Evolutionary conservation across 163 green algal species (phyloP).

Genomic region (Coccomyxa subellipsoidea): DNA sequence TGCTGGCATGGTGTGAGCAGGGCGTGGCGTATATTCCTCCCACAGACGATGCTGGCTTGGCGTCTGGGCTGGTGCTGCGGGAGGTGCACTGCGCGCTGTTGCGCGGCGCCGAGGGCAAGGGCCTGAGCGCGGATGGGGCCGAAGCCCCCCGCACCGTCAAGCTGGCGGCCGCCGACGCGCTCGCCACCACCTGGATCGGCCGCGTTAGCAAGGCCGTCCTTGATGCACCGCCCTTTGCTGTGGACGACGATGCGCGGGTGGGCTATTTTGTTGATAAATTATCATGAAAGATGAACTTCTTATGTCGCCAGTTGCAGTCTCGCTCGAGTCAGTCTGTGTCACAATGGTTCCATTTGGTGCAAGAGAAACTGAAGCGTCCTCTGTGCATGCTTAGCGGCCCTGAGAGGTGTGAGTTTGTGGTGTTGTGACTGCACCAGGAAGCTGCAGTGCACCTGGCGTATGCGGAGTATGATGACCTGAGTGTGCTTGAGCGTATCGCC

Average conservation of each 20-base stretch:
- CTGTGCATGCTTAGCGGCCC: not conserved
- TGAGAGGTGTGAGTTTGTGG: not conserved
- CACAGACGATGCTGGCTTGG: conserved; percentile 14
- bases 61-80: conserved; percentile 52
- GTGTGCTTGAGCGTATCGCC: conserved; percentile 41
- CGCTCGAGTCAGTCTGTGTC: no score
- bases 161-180: conserved; percentile 17
- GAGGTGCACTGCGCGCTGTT: conserved; percentile 57
- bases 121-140: not conserved
- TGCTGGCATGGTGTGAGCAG: not conserved
- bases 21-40: not conserved
- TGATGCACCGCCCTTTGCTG: not conserved
- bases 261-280: no score
- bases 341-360: no score
- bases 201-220: conserved; percentile 14
- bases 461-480: conserved; percentile 61
- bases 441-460: conserved; percentile 53
- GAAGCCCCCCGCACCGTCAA: conserved; percentile 6
- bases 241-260: conserved; percentile 11
- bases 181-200: conserved; percentile 28
- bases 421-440: conserved; percentile 12
- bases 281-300: no score
- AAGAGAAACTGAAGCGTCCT: not conserved
- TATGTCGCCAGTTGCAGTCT: no score
- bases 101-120: conserved; percentile 11